Evolutionary conservation across 2,329 filamentous ascomycete species (phyloP).

Genomic region (Ophiostoma angusticollis): DNA sequence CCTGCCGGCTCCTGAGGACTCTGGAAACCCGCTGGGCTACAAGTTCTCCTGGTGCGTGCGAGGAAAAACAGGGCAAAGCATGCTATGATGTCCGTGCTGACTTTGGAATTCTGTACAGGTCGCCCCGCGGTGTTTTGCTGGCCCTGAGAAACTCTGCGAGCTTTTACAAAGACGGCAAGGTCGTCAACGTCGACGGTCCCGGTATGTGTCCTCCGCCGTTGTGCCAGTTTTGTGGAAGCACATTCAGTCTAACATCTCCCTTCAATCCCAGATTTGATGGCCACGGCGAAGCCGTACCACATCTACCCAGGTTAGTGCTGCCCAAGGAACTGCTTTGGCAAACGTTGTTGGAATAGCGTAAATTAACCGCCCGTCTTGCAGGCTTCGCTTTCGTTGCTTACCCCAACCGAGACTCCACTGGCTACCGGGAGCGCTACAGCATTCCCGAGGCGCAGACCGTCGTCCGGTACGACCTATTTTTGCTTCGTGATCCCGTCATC

Average conservation of each 20-base stretch:
- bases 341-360: too few relatives aligned
- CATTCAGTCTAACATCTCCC: neutral
- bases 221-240: neutral
- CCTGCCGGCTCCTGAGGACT: constrained; percentile 57
- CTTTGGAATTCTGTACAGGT: too few relatives aligned
- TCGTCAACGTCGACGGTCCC: constrained; percentile 48
- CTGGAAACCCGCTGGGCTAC: constrained; percentile 84
- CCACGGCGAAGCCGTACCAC: constrained; percentile 72
- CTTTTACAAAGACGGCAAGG: constrained; percentile 68
- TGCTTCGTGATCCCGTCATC: neutral
- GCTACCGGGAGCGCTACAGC: constrained; percentile 77
- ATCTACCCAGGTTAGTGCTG: constrained; percentile 51
- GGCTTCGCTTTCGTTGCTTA: constrained; percentile 86
- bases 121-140: constrained; percentile 71
- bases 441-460: constrained; percentile 88
- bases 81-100: too few relatives aligned
- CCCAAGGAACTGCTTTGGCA: neutral
- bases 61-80: too few relatives aligned
- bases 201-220: constrained; percentile 1
- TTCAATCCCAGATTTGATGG: constrained; percentile 57
- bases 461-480: constrained; percentile 36
- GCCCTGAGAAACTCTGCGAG: constrained; percentile 77
- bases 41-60: constrained; percentile 63
- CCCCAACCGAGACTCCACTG: constrained; percentile 83
- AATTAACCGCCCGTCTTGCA: too few relatives aligned